A percentile compares a stretch with the other conserved stretches of the same genome.
These are phyloP conservation scores for Lactarius evosmus DNA, from an alignment of 768 basidiomycete genomes.

Conservation along the genomic window DNA sequence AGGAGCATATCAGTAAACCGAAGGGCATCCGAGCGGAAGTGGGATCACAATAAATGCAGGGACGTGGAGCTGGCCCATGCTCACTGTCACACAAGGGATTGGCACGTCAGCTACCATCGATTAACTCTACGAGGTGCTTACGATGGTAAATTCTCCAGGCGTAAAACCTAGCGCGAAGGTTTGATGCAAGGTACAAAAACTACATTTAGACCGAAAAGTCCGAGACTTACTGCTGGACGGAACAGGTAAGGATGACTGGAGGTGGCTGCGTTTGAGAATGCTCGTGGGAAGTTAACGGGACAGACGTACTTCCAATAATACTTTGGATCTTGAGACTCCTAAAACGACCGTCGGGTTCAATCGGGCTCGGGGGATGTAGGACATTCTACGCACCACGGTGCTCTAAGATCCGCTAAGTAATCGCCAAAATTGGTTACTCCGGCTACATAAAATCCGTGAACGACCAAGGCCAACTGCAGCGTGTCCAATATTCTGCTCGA, in stretches of 20 bases:
- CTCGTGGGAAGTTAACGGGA: background rate
- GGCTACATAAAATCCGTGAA: constrained; percentile 10
- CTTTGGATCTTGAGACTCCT: constrained; percentile 10
- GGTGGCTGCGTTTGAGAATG: background rate
- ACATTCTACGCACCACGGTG: constrained; percentile 8
- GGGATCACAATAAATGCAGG: constrained; percentile 5
- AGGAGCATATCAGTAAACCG: background rate
- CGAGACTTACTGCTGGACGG: constrained; percentile 5
- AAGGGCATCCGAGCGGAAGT: too few species aligned
- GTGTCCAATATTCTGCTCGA: constrained; percentile 1
- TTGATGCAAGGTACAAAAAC: background rate
- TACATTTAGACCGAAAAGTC: background rate
- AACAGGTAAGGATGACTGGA: background rate
- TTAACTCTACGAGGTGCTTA: background rate
- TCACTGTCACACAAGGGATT: constrained; percentile 9
- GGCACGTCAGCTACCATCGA: background rate
- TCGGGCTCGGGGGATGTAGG: background rate
- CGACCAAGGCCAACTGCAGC: background rate
- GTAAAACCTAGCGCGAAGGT: constrained; percentile 5
- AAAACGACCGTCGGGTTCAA: background rate
- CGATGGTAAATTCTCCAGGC: constrained; percentile 15
- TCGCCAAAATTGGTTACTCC: constrained; percentile 12
- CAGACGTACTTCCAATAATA: constrained; percentile 6
- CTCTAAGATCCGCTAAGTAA: background rate
- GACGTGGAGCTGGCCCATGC: background rate